Evolutionary conservation across 306 rosid genomes (phyloP).

Genomic region (Prosopis cineraria): DNA sequence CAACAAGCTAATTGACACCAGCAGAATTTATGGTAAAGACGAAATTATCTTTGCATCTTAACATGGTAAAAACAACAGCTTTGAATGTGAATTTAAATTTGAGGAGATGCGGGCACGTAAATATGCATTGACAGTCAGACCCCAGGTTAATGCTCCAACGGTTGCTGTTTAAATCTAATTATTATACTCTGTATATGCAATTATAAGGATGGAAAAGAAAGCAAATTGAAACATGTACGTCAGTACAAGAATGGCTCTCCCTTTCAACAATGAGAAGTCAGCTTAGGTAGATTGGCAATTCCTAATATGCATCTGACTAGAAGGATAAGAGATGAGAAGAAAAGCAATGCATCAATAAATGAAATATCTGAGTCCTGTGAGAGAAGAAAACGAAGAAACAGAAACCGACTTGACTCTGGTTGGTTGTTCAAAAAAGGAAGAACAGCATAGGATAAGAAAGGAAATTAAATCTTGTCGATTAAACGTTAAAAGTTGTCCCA

Average conservation of each 20-base stretch:
- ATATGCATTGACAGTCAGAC: neutral
- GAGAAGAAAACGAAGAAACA: neutral
- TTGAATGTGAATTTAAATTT: neutral
- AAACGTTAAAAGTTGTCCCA: neutral
- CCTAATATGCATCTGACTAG: neutral
- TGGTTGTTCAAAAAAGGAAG: constrained; percentile 23
- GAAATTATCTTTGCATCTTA: neutral
- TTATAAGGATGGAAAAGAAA: neutral
- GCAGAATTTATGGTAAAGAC: neutral
- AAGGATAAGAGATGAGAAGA: neutral
- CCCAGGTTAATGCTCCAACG: neutral
- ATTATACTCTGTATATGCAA: neutral
- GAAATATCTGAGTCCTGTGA: neutral
- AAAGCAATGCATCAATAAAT: neutral
- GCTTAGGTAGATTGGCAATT: neutral
- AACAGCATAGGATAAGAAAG: neutral
- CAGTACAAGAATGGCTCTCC: neutral
- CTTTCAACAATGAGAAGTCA: neutral
- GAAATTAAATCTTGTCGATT: constrained; percentile 16
- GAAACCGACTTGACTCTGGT: constrained; percentile 7
- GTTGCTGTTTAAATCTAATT: neutral
- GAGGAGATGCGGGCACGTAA: neutral
- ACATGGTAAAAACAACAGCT: neutral
- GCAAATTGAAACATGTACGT: neutral
- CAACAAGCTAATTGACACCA: neutral